Evolutionary conservation across 371 early-diverging fungal species (phyloP), one percentile per base, ranked within the genome.

Genomic region (Umbelopsis sp.): DNA sequence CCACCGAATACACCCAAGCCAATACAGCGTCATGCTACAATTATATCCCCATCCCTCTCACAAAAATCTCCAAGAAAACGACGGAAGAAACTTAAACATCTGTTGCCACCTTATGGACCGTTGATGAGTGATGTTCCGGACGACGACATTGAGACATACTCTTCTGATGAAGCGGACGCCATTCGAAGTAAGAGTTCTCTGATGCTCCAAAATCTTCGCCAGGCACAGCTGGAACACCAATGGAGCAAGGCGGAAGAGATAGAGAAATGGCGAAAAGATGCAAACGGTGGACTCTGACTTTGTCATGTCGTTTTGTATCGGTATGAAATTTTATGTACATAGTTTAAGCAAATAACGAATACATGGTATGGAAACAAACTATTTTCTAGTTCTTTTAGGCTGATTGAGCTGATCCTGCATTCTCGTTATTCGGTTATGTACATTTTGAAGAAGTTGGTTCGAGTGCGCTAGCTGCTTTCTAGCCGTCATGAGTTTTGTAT

Each of bases 401-500:
- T 35, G 57, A 9, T 57, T 57, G 12, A 57, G 37, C 29, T 57
- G 57, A 5, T 57, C 70, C 68, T 83, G 75, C 69, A 87, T 81
- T 22, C 74, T 75, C 35, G 80, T 72, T 12, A 87, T 81, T 51
- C 88, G 83, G 20, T 79, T 80, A 44, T 76, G 77, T 9, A 84
- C 85, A 63, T 78, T 72, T 37, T 78, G 77, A 67, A 87, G 76
- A 1, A 81, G 66, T 35, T 77, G 79, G 46, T 76, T 83, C 29
- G 86, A 78, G 14, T 72, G 63, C 63, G 76, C 73, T 7, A 87
- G 70, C 65, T 81, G 78, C 51, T 83, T 80, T 63, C 83, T 74
- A n/a, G 84, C 81, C 53, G 79, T 82, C 16, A 75, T 16, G 9
- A 87, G 65, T 29, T 85, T 87, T 9, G 81, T 81, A 20, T 85